Evolutionary conservation across 768 basidiomycete species (phyloP), one percentile per base, ranked within the genome.

Genomic region (Sarcodon sp.): DNA sequence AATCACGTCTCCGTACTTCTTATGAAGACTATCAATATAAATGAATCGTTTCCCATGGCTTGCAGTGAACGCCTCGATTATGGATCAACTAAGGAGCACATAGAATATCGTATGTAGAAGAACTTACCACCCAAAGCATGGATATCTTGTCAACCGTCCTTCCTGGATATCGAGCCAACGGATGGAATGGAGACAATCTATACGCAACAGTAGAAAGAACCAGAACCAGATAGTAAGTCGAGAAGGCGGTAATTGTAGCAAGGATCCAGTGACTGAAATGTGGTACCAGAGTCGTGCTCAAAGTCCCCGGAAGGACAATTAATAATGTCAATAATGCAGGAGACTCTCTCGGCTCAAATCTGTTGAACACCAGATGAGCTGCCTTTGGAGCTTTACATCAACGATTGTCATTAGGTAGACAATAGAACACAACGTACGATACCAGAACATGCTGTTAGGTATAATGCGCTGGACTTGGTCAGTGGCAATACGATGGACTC

Each of bases 41-140:
- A 65, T 55, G 52, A 78, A 70, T 44, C 75, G 72, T 50, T 49
- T 54, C n/a, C 49, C 60, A 27, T 27, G 21, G 21, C 21, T 27
- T 27, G 21, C 21, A 27, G 21, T 27, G 21, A 27, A 27, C 21
- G 21, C 21, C 21, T 27, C 2, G 4, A 27, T 27, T 27, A 27
- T 27, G 21, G 21, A 27, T 27, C 21, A 27, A 27, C 21, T 27
- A 27, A 27, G 3, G 21, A 27, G 21, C 21, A 4, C 21, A 27
- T 27, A 27, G 4, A 27, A 27, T 27, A 27, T 27, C 21, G 21
- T 27, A 27, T 27, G 4, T 27, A 4, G 21, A 27, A 27, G 21
- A 27, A 39, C 47, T 50, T 2, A 47, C 45, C 16, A 49, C 33
- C 44, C 51, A 55, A 6, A 58, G 27, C 43, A 53, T 58, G 6